These are phyloP conservation scores for Colletotrichum brevisporum DNA, from an alignment of 2,329 filamentous ascomycete genomes.

Conservation along the genomic window DNA sequence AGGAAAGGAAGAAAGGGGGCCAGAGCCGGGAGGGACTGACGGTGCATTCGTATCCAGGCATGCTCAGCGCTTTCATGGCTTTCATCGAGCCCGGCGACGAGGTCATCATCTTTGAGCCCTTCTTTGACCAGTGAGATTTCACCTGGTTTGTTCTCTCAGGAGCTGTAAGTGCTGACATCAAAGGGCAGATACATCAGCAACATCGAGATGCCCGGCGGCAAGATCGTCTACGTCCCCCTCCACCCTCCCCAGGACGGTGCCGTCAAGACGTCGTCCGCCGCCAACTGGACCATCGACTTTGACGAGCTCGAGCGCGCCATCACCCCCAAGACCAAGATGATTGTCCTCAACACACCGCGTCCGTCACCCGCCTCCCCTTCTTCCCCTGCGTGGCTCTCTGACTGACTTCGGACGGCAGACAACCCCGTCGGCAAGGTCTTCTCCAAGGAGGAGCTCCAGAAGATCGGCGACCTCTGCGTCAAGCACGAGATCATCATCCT, in stretches of 20 bases:
- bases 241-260: slow-evolving; percentile 88
- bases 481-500: slow-evolving; percentile 96
- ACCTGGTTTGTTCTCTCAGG: too few species aligned
- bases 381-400: not conserved
- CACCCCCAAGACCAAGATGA: slow-evolving; percentile 92
- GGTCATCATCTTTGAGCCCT: slow-evolving; percentile 98
- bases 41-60: slow-evolving; percentile 64
- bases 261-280: slow-evolving; percentile 83
- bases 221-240: slow-evolving; percentile 94
- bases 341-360: slow-evolving; percentile 86
- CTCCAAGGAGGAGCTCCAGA: slow-evolving; percentile 84
- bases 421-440: slow-evolving; percentile 98
- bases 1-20: too few species aligned
- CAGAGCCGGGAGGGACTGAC: slow-evolving; percentile 6
- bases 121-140: slow-evolving; percentile 87
- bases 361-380: slow-evolving; percentile 39
- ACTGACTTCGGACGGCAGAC: slow-evolving; percentile 62
- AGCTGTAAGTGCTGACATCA: slow-evolving; percentile 13
- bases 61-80: slow-evolving; percentile 98
- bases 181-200: slow-evolving; percentile 86
- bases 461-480: slow-evolving; percentile 89
- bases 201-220: slow-evolving; percentile 97
- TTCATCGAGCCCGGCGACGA: slow-evolving; percentile 96
- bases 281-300: slow-evolving; percentile 91
- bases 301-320: slow-evolving; percentile 85